A percentile compares a stretch with the other conserved stretches of the same genome.
These are phyloP conservation scores for Trichoderma semiorbis DNA, from an alignment of 2,329 filamentous ascomycete species.

Conservation along the genomic window DNA sequence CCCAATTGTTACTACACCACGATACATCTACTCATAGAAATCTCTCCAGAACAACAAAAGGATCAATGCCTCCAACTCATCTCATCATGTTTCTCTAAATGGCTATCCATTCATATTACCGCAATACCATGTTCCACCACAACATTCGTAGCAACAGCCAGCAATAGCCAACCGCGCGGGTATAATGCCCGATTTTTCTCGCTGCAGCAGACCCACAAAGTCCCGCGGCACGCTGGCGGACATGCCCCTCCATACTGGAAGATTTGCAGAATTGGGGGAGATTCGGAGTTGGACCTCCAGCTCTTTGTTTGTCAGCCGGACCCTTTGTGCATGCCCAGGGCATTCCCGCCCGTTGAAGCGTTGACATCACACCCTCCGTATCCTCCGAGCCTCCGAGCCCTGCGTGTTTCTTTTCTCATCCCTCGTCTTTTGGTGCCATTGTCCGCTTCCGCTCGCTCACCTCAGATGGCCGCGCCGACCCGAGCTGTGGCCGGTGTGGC, in stretches of 20 bases:
- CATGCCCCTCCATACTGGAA: not conserved
- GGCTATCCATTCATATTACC: not conserved
- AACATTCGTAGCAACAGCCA: not conserved
- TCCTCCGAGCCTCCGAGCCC: slow-evolving; percentile 6
- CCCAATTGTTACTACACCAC: not conserved
- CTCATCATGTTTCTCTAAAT: not conserved
- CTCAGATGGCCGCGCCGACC: slow-evolving; percentile 20
- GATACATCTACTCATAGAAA: not conserved
- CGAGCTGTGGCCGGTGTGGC: slow-evolving; percentile 5
- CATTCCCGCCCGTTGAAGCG: not conserved
- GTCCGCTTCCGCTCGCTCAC: not conserved
- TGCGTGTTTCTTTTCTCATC: not conserved
- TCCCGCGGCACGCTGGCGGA: slow-evolving; percentile 10
- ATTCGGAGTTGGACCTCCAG: not conserved
- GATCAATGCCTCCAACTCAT: not conserved
- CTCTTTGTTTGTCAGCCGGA: slow-evolving; percentile 7
- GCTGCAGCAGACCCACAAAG: not conserved
- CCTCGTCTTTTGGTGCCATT: not conserved
- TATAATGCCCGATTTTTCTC: not conserved
- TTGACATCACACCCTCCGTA: slow-evolving; percentile 1
- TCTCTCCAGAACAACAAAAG: not conserved
- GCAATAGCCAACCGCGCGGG: slow-evolving; percentile 12
- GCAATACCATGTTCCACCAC: not conserved
- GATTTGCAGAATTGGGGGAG: not conserved
- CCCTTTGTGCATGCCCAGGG: not conserved